phyloP scores from a whole-genome alignment of 495 filamentous ascomycete species.

The Pseudotulostoma volvatum region DNA sequence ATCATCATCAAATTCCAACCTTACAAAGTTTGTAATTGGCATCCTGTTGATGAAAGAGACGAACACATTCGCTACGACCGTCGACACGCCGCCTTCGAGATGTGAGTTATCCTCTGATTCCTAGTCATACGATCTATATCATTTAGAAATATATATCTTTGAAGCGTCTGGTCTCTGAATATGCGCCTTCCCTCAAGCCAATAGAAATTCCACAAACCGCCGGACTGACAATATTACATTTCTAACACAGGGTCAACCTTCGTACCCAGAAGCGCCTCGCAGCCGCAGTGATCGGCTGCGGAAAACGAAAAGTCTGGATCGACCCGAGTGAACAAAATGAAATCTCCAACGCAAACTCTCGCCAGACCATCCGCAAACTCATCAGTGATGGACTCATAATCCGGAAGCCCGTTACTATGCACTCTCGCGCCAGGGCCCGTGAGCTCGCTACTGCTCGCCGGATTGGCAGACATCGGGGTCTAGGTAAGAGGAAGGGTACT shows the following conservation, averaged over 20 bases:
- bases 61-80: slow-evolving; percentile 35
- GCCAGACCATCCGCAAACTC: slow-evolving; percentile 99
- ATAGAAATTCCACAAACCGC: too few species aligned
- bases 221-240: background rate
- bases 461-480: slow-evolving; percentile 89
- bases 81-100: slow-evolving; percentile 40
- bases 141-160: slow-evolving; percentile 1
- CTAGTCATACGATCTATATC: slow-evolving; percentile 7
- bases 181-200: slow-evolving; percentile 8
- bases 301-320: slow-evolving; percentile 99
- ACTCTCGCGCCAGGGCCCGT: slow-evolving; percentile 89
- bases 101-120: slow-evolving; percentile 26
- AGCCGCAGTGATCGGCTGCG: slow-evolving; percentile 92
- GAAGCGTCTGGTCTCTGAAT: background rate
- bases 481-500: slow-evolving; percentile 99
- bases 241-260: slow-evolving; percentile 77
- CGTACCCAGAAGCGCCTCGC: slow-evolving; percentile 99
- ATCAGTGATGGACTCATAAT: slow-evolving; percentile 99
- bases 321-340: slow-evolving; percentile 98
- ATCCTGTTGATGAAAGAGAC: slow-evolving; percentile 27
- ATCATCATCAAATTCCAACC: slow-evolving; percentile 24
- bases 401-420: slow-evolving; percentile 98
- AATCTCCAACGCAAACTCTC: slow-evolving; percentile 99
- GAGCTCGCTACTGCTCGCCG: slow-evolving; percentile 78
- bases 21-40: slow-evolving; percentile 33